These are phyloP conservation scores for Eucalyptus cladocalyx DNA, from an alignment of 345 rosid species.

Conservation along the genomic window DNA sequence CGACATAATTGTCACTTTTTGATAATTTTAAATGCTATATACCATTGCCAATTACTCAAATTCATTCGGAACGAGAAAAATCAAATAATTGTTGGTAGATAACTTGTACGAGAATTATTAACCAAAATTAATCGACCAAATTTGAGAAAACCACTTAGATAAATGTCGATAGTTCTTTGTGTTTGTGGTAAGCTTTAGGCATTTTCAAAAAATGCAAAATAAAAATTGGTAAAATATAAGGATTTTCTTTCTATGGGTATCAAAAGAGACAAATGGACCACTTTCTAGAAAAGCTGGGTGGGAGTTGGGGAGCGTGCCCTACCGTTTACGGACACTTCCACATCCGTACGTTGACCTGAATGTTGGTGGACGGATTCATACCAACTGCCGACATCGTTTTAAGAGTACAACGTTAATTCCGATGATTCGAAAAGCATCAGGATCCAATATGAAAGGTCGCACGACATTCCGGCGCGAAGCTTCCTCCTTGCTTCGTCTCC, in stretches of 20 bases:
- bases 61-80: accelerated
- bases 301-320: neutral
- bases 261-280: no score
- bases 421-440: neutral
- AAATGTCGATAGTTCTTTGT: neutral
- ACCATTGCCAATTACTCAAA: no score
- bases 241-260: no score
- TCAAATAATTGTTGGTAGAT: no score
- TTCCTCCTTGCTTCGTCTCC: neutral
- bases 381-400: neutral
- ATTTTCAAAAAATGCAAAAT: no score
- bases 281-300: no score
- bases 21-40: accelerated
- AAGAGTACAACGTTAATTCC: neutral
- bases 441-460: neutral
- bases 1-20: accelerated
- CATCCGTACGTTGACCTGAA: neutral
- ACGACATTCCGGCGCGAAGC: neutral
- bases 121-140: no score
- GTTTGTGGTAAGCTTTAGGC: neutral
- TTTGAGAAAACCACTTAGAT: neutral
- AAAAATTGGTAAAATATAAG: neutral
- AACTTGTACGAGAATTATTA: accelerated
- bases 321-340: neutral
- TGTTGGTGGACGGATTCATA: neutral